Evolutionary conservation across 768 basidiomycete species (phyloP).

Genomic region (Russula olivacea): DNA sequence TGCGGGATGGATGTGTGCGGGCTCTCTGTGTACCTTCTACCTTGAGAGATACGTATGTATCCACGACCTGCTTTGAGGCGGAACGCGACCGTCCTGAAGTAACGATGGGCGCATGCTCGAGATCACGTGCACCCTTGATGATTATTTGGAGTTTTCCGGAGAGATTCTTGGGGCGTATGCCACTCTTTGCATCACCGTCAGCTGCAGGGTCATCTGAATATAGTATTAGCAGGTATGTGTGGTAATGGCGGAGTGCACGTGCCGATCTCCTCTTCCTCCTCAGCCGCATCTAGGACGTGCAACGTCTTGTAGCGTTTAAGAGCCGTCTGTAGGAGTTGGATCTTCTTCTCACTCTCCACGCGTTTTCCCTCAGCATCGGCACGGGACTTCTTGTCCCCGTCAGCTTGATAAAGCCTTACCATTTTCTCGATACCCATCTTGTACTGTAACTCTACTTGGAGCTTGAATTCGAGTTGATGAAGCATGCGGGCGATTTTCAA

Average conservation of each 20-base stretch:
- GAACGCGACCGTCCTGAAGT: slow-evolving; percentile 58
- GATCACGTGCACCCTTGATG: slow-evolving; percentile 84
- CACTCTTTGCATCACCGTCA: slow-evolving; percentile 83
- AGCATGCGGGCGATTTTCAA: slow-evolving; percentile 97
- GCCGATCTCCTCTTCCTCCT: slow-evolving; percentile 76
- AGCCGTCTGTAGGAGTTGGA: slow-evolving; percentile 84
- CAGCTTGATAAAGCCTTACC: slow-evolving; percentile 92
- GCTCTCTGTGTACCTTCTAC: slow-evolving; percentile 94
- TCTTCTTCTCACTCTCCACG: slow-evolving; percentile 94
- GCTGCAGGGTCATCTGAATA: slow-evolving; percentile 25
- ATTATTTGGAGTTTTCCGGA: slow-evolving; percentile 90
- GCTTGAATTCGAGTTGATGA: slow-evolving; percentile 98
- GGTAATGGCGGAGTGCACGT: slow-evolving; percentile 25
- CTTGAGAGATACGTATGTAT: slow-evolving; percentile 91
- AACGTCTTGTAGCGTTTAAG: slow-evolving; percentile 95
- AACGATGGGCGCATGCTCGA: slow-evolving; percentile 85
- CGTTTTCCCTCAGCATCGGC: slow-evolving; percentile 91
- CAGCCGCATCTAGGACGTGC: slow-evolving; percentile 83
- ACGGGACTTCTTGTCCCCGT: slow-evolving; percentile 94
- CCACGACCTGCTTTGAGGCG: slow-evolving; percentile 68
- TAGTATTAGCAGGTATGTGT: not conserved
- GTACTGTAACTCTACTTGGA: slow-evolving; percentile 97
- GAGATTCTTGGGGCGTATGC: slow-evolving; percentile 86
- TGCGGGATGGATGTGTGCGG: slow-evolving; percentile 86
- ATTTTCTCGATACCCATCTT: slow-evolving; percentile 99